phyloP scores from a whole-genome alignment of 352 stramenopile genomes.

The Phytophthora megakarya region DNA sequence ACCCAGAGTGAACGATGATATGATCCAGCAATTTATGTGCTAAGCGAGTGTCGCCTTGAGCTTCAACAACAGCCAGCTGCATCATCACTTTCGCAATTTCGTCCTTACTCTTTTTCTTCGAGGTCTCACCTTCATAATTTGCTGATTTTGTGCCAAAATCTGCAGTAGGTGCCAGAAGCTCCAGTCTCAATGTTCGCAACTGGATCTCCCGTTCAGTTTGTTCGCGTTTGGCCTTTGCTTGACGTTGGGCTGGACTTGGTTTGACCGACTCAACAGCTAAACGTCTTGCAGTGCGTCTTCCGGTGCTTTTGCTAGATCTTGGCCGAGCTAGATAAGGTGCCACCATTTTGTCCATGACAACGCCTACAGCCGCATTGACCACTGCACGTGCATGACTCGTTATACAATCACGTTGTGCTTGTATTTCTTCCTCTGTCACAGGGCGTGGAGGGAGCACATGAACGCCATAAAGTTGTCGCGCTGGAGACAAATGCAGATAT shows the following conservation, averaged over 20 bases:
- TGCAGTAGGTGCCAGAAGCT: constrained; percentile 47
- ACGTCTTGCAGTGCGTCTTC: constrained; percentile 9
- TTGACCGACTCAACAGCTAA: constrained; percentile 4
- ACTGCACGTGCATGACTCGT: constrained; percentile 32
- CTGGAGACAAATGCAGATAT: constrained; percentile 45
- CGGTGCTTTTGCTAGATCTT: constrained; percentile 13
- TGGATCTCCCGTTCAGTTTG: constrained; percentile 39
- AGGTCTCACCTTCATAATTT: neutral
- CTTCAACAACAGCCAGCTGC: constrained; percentile 56
- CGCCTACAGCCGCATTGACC: constrained; percentile 37
- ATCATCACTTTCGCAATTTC: constrained; percentile 30
- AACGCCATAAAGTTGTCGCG: constrained; percentile 53
- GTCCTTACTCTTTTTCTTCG: constrained; percentile 20
- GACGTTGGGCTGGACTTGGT: constrained; percentile 10
- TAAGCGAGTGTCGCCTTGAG: constrained; percentile 49
- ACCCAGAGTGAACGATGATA: constrained; percentile 31
- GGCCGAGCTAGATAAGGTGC: constrained; percentile 13
- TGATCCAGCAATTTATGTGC: constrained; percentile 48
- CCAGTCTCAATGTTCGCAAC: constrained; percentile 43
- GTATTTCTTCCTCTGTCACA: constrained; percentile 50
- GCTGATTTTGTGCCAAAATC: neutral
- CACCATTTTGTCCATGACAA: constrained; percentile 47
- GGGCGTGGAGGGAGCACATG: constrained; percentile 50
- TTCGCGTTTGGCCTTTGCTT: constrained; percentile 37
- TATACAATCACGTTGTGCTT: constrained; percentile 35